Evolutionary conservation across 306 rosid genomes (phyloP).

Genomic region (Dryas alaskensis): DNA sequence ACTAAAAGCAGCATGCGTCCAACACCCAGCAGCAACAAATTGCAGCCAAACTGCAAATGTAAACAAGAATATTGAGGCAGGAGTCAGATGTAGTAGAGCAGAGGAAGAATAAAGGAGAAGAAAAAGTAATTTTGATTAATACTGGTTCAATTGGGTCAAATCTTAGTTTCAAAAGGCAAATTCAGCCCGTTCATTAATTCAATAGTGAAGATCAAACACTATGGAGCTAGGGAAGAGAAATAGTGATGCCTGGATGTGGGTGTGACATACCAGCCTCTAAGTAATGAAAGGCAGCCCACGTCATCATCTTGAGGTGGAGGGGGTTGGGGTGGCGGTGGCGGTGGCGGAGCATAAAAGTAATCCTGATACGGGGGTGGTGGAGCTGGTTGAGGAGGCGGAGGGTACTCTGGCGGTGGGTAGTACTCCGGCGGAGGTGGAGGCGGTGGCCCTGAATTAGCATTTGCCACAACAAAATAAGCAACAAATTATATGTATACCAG

Average conservation of each 20-base stretch:
- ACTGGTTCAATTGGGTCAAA: too few relatives aligned
- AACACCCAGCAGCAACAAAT: constrained; percentile 23
- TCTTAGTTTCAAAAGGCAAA: too few relatives aligned
- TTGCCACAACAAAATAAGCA: background rate
- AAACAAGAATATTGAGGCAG: background rate
- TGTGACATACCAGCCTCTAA: constrained; percentile 14
- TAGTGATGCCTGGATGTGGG: too few relatives aligned
- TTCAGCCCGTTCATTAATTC: too few relatives aligned
- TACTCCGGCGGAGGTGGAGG: background rate
- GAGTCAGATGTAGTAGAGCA: background rate
- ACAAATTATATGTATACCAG: too few relatives aligned
- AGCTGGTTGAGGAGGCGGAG: constrained; percentile 4
- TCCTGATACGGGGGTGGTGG: constrained; percentile 2
- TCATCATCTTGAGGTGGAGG: background rate
- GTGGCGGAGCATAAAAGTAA: background rate
- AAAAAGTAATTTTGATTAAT: background rate
- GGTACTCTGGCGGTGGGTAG: background rate
- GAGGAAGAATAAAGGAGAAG: background rate
- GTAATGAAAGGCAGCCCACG: background rate
- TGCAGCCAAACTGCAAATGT: constrained; percentile 19
- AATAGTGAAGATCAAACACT: too few relatives aligned
- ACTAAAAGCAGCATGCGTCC: constrained; percentile 10
- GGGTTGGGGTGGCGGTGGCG: background rate
- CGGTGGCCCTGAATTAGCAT: background rate
- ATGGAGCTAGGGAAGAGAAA: too few relatives aligned